Percentiles rank a stretch among this genome's conserved stretches.
Conservation (phyloP, 495 filamentous ascomycete genomes). For the Opeltia flavorubescens region DNA sequence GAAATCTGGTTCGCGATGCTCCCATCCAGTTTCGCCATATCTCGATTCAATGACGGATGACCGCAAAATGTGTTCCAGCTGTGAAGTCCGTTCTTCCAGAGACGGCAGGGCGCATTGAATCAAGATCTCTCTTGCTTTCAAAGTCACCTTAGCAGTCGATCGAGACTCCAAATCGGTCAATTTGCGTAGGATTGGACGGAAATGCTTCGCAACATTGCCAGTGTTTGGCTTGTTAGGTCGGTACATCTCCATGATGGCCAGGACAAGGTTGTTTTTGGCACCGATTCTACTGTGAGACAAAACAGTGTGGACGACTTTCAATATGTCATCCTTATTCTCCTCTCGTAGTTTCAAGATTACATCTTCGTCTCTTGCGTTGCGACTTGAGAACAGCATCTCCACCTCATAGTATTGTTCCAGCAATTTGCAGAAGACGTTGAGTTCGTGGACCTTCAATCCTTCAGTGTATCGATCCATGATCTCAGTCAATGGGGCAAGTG, state of each 20-base stretch:
- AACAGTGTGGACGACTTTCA: conserved; percentile 69
- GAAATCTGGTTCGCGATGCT: conserved; percentile 80
- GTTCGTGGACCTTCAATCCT: conserved; percentile 83
- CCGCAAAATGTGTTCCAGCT: conserved; percentile 98
- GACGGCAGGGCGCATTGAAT: conserved; percentile 96
- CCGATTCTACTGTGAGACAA: conserved; percentile 86
- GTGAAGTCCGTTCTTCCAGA: conserved; percentile 79
- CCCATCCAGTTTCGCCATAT: conserved; percentile 95
- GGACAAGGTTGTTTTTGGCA: conserved; percentile 85
- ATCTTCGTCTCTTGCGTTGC: conserved; percentile 79
- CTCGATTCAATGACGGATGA: conserved; percentile 93
- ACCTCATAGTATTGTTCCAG: conserved; percentile 68
- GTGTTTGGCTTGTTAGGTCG: conserved; percentile 84
- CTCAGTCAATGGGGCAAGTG: conserved; percentile 62
- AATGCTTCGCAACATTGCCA: conserved; percentile 76
- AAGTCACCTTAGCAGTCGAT: conserved; percentile 81
- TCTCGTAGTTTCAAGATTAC: conserved; percentile 89
- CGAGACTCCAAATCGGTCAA: conserved; percentile 86
- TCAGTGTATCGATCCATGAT: conserved; percentile 77
- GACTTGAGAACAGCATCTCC: conserved; percentile 75
- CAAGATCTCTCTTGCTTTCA: conserved; percentile 91
- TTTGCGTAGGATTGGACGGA: conserved; percentile 68
- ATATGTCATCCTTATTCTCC: conserved; percentile 84
- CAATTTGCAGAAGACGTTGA: conserved; percentile 62
- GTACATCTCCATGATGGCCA: conserved; percentile 89